Percentiles rank a stretch among this genome's conserved stretches.
These are phyloP conservation scores for Ambrosia hybrid DNA, from an alignment of 140 eudicot genomes.

Conservation along the genomic window DNA sequence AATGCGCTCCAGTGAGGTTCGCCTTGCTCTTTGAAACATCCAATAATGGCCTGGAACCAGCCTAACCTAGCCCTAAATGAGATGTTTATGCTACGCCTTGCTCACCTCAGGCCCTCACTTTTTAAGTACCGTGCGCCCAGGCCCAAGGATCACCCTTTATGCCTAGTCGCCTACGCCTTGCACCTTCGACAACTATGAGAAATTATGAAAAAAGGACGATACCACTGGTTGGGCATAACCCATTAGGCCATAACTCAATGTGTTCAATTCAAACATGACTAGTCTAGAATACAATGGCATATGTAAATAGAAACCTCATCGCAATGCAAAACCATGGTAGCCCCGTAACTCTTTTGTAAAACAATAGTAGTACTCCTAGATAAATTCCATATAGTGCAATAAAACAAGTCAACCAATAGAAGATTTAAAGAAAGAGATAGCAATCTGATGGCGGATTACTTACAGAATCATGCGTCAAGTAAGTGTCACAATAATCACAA, in stretches of 20 bases:
- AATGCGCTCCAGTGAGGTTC: too few relatives aligned
- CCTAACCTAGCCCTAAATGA: too few relatives aligned
- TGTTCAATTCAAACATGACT: not conserved
- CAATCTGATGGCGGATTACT: conserved; percentile 8
- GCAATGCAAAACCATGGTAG: not conserved
- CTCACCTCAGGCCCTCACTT: too few relatives aligned
- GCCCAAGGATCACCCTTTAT: too few relatives aligned
- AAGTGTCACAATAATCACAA: conserved; percentile 93
- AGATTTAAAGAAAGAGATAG: not conserved
- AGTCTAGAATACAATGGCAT: not conserved
- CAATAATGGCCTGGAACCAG: too few relatives aligned
- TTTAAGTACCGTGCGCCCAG: too few relatives aligned
- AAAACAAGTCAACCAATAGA: not conserved
- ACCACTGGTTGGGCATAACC: not conserved
- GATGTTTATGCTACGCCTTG: too few relatives aligned
- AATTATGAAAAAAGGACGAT: not conserved
- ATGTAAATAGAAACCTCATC: not conserved
- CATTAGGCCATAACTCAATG: not conserved
- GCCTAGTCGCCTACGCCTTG: too few relatives aligned
- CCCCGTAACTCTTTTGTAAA: not conserved
- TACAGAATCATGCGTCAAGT: conserved; percentile 92
- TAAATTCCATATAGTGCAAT: not conserved
- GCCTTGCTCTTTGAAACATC: too few relatives aligned
- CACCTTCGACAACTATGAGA: too few relatives aligned
- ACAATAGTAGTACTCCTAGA: not conserved